Base-by-base conservation (phyloP, 2,329 filamentous ascomycete species). In the Samsoniella hepiali region DNA sequence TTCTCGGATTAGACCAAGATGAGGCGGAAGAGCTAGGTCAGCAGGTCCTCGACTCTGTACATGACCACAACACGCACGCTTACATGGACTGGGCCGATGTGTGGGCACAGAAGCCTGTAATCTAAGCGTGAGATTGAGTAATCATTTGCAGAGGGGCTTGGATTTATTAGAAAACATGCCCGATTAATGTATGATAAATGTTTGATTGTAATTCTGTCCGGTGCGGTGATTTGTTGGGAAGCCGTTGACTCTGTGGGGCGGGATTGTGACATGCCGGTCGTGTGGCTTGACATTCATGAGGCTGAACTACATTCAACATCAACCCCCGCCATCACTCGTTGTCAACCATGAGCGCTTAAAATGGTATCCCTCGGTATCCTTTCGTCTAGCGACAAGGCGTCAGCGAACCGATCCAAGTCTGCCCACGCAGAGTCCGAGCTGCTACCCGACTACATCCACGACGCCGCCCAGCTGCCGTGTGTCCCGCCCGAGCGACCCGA, bases 401-500 rank as follows among this genome's bases (percentile, higher is more conserved):
- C 73, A 34, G 70, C 73, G 27, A 71, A 67, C 64, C 72, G 73
- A 45, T 68, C 71, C 63, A 73, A 72, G 69, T 66, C 71, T 36
- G 67, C 67, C 68, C 71, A 69, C 59, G 57, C 67, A 40, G 71
- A 72, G 63, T 68, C 70, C 38, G 68, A 71, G 11, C 53, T 67
- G 31, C 62, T 67, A 45, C 68, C 75, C 64, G 79, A 80, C 53
- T 86, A 82, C 71, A 85, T 88, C 68, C 76, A 78, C 69, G 82
- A 86, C 65, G 83, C 84, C 66, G 72, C 80, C 38, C 82, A 88
- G 69, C 78, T 88, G 32, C 73, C 72, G 27, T 77, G 78, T 51
- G 67, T 79, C 31, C 73, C 75, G 8, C 76, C 78, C 67, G 84
- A 88, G 65, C 78, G 83, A 42, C 83, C 84, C 45, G 84, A 91